Conservation (phyloP, 2,329 filamentous ascomycete species). For the Calonectria hawksworthii region DNA sequence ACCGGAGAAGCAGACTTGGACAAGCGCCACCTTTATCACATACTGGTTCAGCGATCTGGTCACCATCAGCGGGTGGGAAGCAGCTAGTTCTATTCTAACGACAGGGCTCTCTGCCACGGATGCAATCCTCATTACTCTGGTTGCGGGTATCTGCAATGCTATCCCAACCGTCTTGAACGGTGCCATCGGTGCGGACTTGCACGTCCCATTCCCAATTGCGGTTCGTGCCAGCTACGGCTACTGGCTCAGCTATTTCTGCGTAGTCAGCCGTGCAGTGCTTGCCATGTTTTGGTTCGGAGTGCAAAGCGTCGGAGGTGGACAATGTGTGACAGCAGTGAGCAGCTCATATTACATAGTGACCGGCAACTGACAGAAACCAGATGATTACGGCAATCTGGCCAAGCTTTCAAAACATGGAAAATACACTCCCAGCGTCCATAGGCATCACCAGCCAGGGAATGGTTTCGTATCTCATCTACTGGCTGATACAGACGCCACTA, state of each 20-base stretch:
- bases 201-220: constrained; percentile 51
- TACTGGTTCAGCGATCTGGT: constrained; percentile 64
- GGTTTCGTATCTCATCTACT: constrained; percentile 62
- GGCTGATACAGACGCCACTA: constrained; percentile 60
- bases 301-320: constrained; percentile 50
- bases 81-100: constrained; percentile 48
- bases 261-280: constrained; percentile 48
- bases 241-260: constrained; percentile 49
- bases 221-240: constrained; percentile 47
- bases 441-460: constrained; percentile 53
- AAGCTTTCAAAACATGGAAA: constrained; percentile 51
- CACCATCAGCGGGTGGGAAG: constrained; percentile 48
- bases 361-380: neutral
- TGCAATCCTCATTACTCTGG: constrained; percentile 62
- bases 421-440: constrained; percentile 52
- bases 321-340: constrained; percentile 10
- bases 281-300: constrained; percentile 51
- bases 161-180: constrained; percentile 62
- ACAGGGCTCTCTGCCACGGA: constrained; percentile 58
- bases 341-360: too few relatives aligned
- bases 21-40: constrained; percentile 58
- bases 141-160: constrained; percentile 61
- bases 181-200: constrained; percentile 49
- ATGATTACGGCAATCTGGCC: constrained; percentile 59
- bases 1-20: constrained; percentile 59